phyloP scores from a whole-genome alignment of 345 rosid species.

The Pistacia atlantica region DNA sequence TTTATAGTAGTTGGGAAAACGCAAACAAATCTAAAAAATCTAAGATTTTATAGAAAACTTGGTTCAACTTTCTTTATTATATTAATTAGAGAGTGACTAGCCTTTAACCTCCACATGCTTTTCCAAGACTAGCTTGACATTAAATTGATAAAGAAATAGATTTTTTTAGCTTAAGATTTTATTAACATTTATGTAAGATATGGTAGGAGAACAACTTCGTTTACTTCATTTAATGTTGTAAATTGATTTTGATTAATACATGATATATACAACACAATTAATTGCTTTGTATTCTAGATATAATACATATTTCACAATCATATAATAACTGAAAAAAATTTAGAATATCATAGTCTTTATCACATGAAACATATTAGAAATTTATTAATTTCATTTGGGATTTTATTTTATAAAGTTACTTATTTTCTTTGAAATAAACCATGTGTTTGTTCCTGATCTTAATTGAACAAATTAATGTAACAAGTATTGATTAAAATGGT shows the following conservation, averaged over 20 bases:
- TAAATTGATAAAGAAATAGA: neutral
- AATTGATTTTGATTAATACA: neutral
- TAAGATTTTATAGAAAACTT: neutral
- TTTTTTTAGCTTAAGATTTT: neutral
- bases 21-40: neutral
- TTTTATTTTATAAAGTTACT: too few species aligned
- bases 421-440: too few species aligned
- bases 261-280: neutral
- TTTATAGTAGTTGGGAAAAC: too few species aligned
- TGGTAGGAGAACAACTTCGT: neutral
- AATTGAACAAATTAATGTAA: too few species aligned
- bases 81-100: neutral
- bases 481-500: too few species aligned
- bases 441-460: too few species aligned
- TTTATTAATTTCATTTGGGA: too few species aligned
- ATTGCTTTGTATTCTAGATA: too few species aligned
- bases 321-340: neutral
- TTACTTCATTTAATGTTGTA: neutral
- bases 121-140: neutral
- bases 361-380: too few species aligned
- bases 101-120: neutral
- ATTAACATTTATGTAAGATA: neutral
- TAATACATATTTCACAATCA: neutral
- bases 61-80: neutral
- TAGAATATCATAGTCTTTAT: too few species aligned